Evolutionary conservation across 2,329 filamentous ascomycete genomes (phyloP), one percentile per base, ranked within the genome.

Genomic region (Neurospora crassa): DNA sequence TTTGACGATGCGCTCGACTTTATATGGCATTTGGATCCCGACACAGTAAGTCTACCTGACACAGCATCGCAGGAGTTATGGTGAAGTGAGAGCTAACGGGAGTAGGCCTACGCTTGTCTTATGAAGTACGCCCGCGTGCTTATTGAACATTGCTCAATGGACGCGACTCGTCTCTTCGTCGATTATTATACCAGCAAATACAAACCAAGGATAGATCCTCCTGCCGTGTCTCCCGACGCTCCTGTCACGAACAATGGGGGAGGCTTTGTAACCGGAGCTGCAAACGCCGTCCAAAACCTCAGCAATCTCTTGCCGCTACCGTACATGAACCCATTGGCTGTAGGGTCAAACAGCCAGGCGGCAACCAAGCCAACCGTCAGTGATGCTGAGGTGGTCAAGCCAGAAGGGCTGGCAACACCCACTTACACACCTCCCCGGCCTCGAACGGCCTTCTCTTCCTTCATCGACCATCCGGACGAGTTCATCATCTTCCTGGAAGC

Each of bases 111-210:
- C 78, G 87, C 89, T 20, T 97, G 93, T 75, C 83, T 99, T 70
- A 95, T 97, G 90, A 98, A 97, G 79, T 99, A 97, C 78, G 94
- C 96, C 2, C 90, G 94, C 69, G 93, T 97, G 0, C 84, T 99
- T 1, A 88, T 99, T 41, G 92, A 96, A 76, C 90, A 99, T 80
- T 95, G 93, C 75, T 90, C 95, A 1, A 84, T 89, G 72, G 89
- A 93, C 71, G 92, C 94, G 0, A 97, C 95, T 0, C 89, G 92
- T 72, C 79, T 99, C 0, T 98, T 99, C 78, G 93, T 97, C 73
- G 92, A 96, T 70, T 99, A 98, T 79, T 99, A 97, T 79, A 97
- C 93, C 0, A 94, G 93, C 34, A 88, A 88, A 72, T 99, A 94
- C 79, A 86, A 84, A 69, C 92, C 93, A 0, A 92, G 89, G 76